Conservation (phyloP, 345 rosid species). For the Draba incana region DNA sequence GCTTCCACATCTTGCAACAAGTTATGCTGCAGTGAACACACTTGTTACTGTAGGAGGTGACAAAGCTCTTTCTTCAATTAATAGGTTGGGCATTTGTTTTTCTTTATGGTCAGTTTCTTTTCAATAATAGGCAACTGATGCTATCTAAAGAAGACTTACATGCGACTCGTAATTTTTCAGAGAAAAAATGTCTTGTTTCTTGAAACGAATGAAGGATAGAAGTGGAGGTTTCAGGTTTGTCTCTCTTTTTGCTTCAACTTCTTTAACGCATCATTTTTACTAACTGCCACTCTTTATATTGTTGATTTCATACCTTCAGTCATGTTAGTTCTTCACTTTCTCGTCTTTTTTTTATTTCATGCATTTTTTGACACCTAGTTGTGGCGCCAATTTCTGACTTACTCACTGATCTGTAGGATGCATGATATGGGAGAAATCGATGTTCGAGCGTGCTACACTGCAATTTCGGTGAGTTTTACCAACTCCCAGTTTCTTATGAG, state of each 20-base stretch:
- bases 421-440: slow-evolving; percentile 96
- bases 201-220: slow-evolving; percentile 74
- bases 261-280: slow-evolving; percentile 7
- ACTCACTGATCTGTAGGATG: slow-evolving; percentile 59
- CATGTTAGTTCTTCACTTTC: slow-evolving; percentile 11
- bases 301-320: slow-evolving; percentile 20
- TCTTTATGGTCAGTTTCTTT: slow-evolving; percentile 5
- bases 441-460: slow-evolving; percentile 95
- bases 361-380: slow-evolving; percentile 7
- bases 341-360: not conserved
- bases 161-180: slow-evolving; percentile 51
- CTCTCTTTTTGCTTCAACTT: slow-evolving; percentile 12
- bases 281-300: not conserved
- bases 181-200: slow-evolving; percentile 55
- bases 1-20: slow-evolving; percentile 99
- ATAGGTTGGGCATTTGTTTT: slow-evolving; percentile 58
- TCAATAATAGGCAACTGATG: slow-evolving; percentile 6
- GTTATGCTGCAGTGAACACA: slow-evolving; percentile 90
- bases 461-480: slow-evolving; percentile 69
- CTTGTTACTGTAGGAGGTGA: slow-evolving; percentile 87
- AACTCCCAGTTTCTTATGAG: not conserved
- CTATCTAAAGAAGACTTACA: slow-evolving; percentile 36
- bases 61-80: slow-evolving; percentile 66
- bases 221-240: slow-evolving; percentile 88
- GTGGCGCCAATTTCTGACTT: slow-evolving; percentile 11